phyloP scores from a whole-genome alignment of 148 eudicot genomes.

The Rhododendron ovatum region DNA sequence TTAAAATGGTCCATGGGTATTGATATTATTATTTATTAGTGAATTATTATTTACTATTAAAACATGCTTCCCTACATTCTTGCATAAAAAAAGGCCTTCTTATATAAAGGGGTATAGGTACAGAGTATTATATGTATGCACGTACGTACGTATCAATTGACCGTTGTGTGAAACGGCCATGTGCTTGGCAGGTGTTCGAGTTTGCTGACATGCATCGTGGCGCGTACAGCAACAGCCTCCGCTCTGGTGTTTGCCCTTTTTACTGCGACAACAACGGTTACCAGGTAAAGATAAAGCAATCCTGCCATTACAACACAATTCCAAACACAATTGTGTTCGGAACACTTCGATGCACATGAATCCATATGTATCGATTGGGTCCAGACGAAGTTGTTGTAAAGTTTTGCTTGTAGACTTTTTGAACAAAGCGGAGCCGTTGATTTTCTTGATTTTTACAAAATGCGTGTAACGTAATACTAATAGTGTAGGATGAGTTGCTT shows the following conservation, averaged over 20 bases:
- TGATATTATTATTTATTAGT: not conserved
- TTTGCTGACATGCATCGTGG: conserved; percentile 88
- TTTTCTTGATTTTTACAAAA: not conserved
- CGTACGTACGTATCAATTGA: not conserved
- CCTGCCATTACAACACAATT: not conserved
- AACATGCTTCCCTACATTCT: not conserved
- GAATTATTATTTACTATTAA: too few species aligned
- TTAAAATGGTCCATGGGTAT: too few species aligned
- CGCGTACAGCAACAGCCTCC: conserved; percentile 72
- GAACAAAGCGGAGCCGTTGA: not conserved
- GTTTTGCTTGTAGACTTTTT: too few species aligned
- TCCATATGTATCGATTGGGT: too few species aligned
- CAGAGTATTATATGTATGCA: not conserved
- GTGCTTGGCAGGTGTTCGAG: conserved; percentile 61
- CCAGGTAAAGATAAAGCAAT: conserved; percentile 33
- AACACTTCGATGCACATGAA: too few species aligned
- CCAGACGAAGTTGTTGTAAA: too few species aligned
- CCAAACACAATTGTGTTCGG: fast-evolving
- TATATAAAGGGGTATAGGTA: not conserved
- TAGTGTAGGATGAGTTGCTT: conserved; percentile 68
- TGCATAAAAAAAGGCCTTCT: not conserved
- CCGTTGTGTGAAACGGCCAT: conserved; percentile 10
- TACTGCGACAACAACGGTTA: conserved; percentile 88
- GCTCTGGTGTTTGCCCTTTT: conserved; percentile 72
- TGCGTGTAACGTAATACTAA: not conserved